Conservation (phyloP, 345 rosid species). For the Hirschfeldia incana region DNA sequence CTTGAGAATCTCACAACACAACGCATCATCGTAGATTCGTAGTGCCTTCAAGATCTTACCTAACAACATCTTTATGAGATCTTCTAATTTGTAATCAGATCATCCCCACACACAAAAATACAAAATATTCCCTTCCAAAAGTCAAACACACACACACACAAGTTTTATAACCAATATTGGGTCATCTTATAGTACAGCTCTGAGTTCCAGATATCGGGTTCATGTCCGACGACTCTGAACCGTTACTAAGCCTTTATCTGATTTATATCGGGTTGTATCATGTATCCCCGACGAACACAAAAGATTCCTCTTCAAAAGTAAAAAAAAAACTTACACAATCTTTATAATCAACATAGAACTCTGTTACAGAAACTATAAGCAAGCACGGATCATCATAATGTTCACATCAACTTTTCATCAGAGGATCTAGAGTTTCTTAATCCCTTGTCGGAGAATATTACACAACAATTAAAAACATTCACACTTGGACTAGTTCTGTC, state of each 20-base stretch:
- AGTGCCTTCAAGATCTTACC: slow-evolving; percentile 6
- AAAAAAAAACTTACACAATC: background rate
- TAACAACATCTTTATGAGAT: background rate
- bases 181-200: background rate
- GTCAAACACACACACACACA: background rate
- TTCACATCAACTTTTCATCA: slow-evolving; percentile 1
- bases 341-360: background rate
- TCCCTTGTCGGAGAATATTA: slow-evolving; percentile 21
- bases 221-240: background rate
- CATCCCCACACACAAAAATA: background rate
- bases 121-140: background rate
- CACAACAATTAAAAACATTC: background rate
- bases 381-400: background rate
- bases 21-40: background rate
- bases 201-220: background rate
- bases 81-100: background rate
- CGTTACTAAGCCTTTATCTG: background rate
- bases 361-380: background rate
- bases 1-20: slow-evolving; percentile 2
- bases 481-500: slow-evolving; percentile 54
- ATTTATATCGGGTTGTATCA: background rate
- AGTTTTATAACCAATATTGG: background rate
- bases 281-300: background rate
- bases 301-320: background rate
- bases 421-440: background rate